Evolutionary conservation across 305 asterid genomes (phyloP).

Genomic region (Solanum hybrid): DNA sequence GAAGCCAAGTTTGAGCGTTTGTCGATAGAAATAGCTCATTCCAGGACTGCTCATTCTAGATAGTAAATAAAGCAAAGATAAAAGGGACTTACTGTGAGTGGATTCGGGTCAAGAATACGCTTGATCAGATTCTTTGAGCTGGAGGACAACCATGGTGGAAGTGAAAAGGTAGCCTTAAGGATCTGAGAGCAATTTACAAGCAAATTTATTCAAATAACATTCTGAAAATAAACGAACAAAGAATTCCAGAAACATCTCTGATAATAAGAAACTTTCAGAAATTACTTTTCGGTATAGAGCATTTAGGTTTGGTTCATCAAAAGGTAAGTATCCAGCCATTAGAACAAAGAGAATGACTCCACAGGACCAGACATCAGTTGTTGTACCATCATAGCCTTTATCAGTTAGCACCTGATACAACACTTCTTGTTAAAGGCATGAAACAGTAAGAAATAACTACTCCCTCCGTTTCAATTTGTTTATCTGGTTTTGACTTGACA

Average conservation of each 20-base stretch:
- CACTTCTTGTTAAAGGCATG: slow-evolving; percentile 14
- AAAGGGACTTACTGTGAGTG: slow-evolving; percentile 47
- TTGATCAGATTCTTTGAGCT: slow-evolving; percentile 50
- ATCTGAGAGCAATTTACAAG: slow-evolving; percentile 26
- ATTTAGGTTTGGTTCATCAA: too few species aligned
- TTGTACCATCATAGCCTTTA: slow-evolving; percentile 72
- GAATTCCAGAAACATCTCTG: neutral
- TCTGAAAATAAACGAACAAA: slow-evolving; percentile 2
- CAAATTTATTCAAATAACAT: neutral
- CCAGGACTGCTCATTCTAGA: neutral
- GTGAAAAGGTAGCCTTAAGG: slow-evolving; percentile 41
- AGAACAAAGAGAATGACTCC: slow-evolving; percentile 82
- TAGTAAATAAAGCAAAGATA: neutral
- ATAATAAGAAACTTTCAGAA: too few species aligned
- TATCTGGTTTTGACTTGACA: neutral
- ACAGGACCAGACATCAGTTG: slow-evolving; percentile 84
- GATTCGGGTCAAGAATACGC: slow-evolving; percentile 69
- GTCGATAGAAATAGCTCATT: neutral
- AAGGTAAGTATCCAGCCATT: slow-evolving; percentile 56
- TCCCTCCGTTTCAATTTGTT: neutral
- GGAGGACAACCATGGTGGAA: slow-evolving; percentile 69
- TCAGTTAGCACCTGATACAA: slow-evolving; percentile 49
- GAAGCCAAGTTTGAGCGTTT: neutral
- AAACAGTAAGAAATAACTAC: slow-evolving; percentile 8
- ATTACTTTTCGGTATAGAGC: too few species aligned